Evolutionary conservation across 257 asterid species (phyloP).

Genomic region (Plantago elongata): DNA sequence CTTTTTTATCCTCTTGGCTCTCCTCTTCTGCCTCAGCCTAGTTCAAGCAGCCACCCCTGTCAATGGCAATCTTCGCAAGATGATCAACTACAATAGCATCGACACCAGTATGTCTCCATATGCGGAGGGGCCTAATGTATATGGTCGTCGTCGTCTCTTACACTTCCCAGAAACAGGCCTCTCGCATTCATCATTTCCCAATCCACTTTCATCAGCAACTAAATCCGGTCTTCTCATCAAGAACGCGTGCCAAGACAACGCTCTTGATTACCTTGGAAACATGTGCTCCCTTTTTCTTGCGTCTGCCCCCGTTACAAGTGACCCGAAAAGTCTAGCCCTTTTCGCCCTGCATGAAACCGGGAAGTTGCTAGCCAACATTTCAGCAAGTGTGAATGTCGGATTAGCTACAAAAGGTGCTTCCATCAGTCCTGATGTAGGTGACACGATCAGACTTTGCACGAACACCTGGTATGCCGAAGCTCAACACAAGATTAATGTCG

Average conservation of each 20-base stretch:
- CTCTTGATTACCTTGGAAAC: slow-evolving; percentile 6
- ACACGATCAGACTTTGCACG: neutral
- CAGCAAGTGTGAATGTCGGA: neutral
- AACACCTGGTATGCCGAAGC: neutral
- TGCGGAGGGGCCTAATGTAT: neutral
- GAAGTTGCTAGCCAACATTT: neutral
- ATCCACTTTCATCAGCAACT: neutral
- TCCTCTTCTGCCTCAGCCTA: neutral
- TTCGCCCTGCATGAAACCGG: neutral
- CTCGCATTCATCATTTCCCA: neutral
- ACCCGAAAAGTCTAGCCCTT: neutral
- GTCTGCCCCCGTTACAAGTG: neutral
- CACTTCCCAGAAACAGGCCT: neutral
- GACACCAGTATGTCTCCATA: neutral
- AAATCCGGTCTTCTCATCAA: neutral
- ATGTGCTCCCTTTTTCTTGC: neutral
- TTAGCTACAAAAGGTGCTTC: neutral
- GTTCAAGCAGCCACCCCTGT: neutral
- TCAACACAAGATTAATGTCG: neutral
- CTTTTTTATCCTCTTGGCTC: neutral
- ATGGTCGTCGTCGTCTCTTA: neutral
- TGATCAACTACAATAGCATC: neutral
- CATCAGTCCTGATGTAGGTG: neutral
- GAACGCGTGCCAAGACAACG: slow-evolving; percentile 1
- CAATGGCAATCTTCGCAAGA: neutral